Conservation (phyloP, 2,329 filamentous ascomycete genomes). For the Aspergillus transmontanensis region DNA sequence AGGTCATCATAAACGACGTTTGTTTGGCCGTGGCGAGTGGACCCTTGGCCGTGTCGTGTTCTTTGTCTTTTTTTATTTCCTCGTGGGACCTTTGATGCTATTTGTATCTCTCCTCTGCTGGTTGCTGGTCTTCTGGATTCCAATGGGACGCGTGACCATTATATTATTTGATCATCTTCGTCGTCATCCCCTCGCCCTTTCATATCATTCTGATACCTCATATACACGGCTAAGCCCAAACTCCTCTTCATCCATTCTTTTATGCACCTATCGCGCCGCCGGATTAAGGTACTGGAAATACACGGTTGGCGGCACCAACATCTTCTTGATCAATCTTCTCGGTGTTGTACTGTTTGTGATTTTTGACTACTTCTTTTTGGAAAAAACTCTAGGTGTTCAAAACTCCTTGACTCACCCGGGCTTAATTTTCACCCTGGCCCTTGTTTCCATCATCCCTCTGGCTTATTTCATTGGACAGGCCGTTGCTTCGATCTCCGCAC, state of each 20-base stretch:
- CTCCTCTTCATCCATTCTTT: slow-evolving; percentile 79
- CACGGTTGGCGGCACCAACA: slow-evolving; percentile 96
- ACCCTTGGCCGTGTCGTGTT: slow-evolving; percentile 92
- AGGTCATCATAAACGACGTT: slow-evolving; percentile 69
- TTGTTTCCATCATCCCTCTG: slow-evolving; percentile 91
- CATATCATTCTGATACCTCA: slow-evolving; percentile 84
- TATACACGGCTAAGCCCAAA: slow-evolving; percentile 71
- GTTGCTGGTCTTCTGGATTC: slow-evolving; percentile 96
- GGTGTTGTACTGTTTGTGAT: slow-evolving; percentile 92
- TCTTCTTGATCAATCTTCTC: slow-evolving; percentile 97
- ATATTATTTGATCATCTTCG: slow-evolving; percentile 89
- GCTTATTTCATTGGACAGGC: slow-evolving; percentile 99
- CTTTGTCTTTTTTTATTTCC: slow-evolving; percentile 92
- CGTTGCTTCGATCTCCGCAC: slow-evolving; percentile 95
- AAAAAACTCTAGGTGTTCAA: slow-evolving; percentile 68
- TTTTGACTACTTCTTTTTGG: slow-evolving; percentile 83
- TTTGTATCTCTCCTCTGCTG: slow-evolving; percentile 87
- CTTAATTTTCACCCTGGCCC: slow-evolving; percentile 79
- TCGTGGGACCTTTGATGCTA: slow-evolving; percentile 84
- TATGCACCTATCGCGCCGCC: slow-evolving; percentile 96
- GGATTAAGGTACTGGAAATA: slow-evolving; percentile 99
- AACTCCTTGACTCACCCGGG: slow-evolving; percentile 77
- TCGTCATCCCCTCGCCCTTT: slow-evolving; percentile 86
- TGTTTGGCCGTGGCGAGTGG: slow-evolving; percentile 96
- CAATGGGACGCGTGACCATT: slow-evolving; percentile 94